Evolutionary conservation across 73 alveolate genomes (phyloP), one percentile per base, ranked within the genome.

Genomic region (Breviolum minutum): DNA sequence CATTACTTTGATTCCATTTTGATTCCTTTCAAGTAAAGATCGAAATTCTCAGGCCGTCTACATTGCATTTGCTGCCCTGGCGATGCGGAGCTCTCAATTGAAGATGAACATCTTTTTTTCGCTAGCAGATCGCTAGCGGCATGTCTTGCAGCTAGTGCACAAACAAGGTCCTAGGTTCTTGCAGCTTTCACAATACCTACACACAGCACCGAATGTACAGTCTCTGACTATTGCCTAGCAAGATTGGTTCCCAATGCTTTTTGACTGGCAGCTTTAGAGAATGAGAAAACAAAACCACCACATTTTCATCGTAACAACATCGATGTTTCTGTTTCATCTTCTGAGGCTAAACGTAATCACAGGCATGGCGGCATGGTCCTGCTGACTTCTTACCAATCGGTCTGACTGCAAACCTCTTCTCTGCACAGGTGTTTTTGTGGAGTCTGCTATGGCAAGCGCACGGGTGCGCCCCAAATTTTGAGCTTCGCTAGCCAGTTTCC

Each of bases 381-480:
- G 54, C 54, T 40, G 54, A 40, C 54, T 40, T 40, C 54, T 40
- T 40, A 3, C 48, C 83, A 26, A 26, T 73, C 30, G 8, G 19
- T 19, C 83, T 10, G 62, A 30, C 63, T 27, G 86, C 86, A 30
- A 40, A 40, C 14, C 66, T 40, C 13, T 3, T 80, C 17, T 13
- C 7, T 16, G 13, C 54, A 63, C 68, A 80, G 95, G 95, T 26
- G 95, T 88, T 14, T 88, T 88, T 20, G 95, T 88, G 54, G 95
- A 88, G 86, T 88, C 95, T 40, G 95, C 95, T 14, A 88, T 88
- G 95, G 95, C 95, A 66, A 88, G 95, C 64, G 95, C 95, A 32
- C 95, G 95, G 84, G 95, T 68, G 86, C 68, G 40, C 79, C 79
- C 17, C 88, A 14, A 16, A 27, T 73, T 19, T 16, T 19, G 19